Conservation (phyloP, 129 eudicot genomes). For the Artemisia annua region DNA sequence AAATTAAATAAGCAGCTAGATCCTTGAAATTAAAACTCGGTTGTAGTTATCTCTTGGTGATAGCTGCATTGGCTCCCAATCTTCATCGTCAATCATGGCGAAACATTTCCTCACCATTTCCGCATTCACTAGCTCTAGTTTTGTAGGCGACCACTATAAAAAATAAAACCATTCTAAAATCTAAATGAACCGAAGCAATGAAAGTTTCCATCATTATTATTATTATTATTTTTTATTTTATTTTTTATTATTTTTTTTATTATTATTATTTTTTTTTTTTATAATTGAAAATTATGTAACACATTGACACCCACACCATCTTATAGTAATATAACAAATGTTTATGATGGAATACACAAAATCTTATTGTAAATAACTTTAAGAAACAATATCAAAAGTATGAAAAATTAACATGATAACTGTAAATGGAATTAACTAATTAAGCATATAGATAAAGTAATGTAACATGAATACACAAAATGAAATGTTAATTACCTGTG, state of each 20-base stretch:
- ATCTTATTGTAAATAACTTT: too few relatives aligned
- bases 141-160: constrained; percentile 24
- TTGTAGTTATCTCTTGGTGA: background rate
- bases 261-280: too few relatives aligned
- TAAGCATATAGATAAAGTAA: background rate
- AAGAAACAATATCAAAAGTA: too few relatives aligned
- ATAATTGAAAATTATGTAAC: too few relatives aligned
- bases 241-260: too few relatives aligned
- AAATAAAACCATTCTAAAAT: background rate
- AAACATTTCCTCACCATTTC: constrained; percentile 42
- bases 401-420: too few relatives aligned
- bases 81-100: constrained; percentile 28
- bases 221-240: too few relatives aligned
- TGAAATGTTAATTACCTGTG: constrained; percentile 24
- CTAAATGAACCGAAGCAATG: background rate
- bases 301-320: too few relatives aligned
- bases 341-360: too few relatives aligned
- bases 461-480: background rate
- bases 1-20: constrained; percentile 16
- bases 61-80: constrained; percentile 33
- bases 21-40: constrained; percentile 15
- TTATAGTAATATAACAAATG: too few relatives aligned
- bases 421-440: too few relatives aligned
- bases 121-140: constrained; percentile 29
- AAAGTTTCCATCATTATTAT: too few relatives aligned